A percentile compares a stretch with the other conserved stretches of the same genome.
phyloP scores from a whole-genome alignment of 2,329 filamentous ascomycete genomes.

The Phaeoacremonium minimum region DNA sequence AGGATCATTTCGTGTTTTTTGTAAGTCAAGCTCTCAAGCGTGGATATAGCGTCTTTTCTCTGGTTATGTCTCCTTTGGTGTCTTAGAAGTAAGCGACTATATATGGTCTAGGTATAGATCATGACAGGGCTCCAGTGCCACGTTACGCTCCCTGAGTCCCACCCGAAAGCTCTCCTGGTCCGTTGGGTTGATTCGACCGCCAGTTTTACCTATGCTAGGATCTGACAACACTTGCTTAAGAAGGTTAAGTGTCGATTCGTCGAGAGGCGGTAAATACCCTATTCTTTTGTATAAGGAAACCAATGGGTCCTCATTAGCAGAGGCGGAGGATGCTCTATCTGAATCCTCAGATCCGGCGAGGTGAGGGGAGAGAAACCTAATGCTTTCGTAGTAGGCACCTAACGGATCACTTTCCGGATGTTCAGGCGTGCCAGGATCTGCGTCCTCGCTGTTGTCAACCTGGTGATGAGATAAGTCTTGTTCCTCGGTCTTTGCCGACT shows the following conservation, averaged over 20 bases:
- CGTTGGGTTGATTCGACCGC: neutral
- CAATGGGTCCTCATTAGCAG: neutral
- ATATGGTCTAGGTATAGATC: neutral
- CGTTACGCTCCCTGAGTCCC: slow-evolving; percentile 2
- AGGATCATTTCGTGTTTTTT: neutral
- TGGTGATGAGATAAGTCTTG: too few relatives aligned
- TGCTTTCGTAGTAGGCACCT: too few relatives aligned
- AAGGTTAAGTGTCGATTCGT: neutral
- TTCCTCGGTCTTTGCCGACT: too few relatives aligned
- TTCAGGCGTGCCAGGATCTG: too few relatives aligned
- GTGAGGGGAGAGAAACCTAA: too few relatives aligned
- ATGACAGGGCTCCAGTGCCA: neutral
- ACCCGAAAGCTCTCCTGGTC: neutral
- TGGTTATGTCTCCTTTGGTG: neutral
- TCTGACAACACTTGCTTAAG: neutral
- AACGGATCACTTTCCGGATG: too few relatives aligned
- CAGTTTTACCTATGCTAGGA: neutral
- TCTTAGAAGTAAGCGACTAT: neutral
- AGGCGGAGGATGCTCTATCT: too few relatives aligned
- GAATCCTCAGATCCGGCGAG: too few relatives aligned
- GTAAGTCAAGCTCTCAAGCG: slow-evolving; percentile 2
- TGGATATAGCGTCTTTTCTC: slow-evolving; percentile 1
- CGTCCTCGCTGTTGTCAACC: too few relatives aligned
- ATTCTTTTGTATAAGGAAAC: neutral
- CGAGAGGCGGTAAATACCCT: slow-evolving; percentile 3